Evolutionary conservation across 164 flowering plant genomes (phyloP), one percentile per base, ranked within the genome.

Genomic region (Magnolia officinalis): DNA sequence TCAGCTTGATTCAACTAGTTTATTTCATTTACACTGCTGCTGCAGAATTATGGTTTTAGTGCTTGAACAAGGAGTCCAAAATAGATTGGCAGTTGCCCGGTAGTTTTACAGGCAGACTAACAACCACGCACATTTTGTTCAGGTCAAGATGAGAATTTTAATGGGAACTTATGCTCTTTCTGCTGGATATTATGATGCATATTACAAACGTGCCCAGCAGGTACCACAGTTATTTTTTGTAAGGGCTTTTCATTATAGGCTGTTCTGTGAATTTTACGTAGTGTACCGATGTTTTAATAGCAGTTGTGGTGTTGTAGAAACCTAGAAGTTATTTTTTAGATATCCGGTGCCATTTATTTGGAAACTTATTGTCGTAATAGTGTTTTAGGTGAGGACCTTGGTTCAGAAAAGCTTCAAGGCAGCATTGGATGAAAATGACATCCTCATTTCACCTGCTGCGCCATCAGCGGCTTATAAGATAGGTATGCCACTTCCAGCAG

Each of bases 171-270:
- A 92, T 85, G 98, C 96, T 66, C 96, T 96, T 78, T 96, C 99
- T 49, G 94, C 97, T 83, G 99, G 99, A 74, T 96, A 96, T 82
- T 96, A 92, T 87, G 99, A 96, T 90, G 98, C 96, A 68, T 96
- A 94, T 82, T 96, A 96, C 89, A 96, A 96, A 84, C 94, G 96
- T 81, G 98, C 99, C 8, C 99, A 96, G 80, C 95, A 96, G 98
- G 98, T 95, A 84, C 59, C 31, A 58, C 7, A 8, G 21, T 59
- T n/a, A 11, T 59, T 73, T 73, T 61, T 19, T 72, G 26, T 63
- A 37, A 61, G 10, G 69, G 55, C n/a, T 3, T 74, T 18, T 4
- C 31, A 16, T 5, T 16, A 6, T 37, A 37, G 10, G 1, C 72
- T 70, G 55, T 19, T 14, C 16, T 64, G 67, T 16, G 31, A 29